phyloP scores from a whole-genome alignment of 1,139 yeast genomes.

The Kodamaea arcana region DNA sequence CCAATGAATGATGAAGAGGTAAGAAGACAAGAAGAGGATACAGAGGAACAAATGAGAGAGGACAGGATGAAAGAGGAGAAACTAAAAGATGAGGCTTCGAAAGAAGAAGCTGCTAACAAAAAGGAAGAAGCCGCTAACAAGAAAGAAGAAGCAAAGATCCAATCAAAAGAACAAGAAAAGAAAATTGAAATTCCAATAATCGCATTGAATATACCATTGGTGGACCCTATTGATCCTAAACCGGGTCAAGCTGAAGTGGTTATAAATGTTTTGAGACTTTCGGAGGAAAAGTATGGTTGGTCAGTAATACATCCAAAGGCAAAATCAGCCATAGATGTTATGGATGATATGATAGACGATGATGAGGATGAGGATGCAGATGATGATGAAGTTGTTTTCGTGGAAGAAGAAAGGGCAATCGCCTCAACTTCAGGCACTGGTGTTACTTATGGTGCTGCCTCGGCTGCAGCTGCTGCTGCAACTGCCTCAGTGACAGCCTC shows the following conservation, averaged over 20 bases:
- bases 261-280: slow-evolving; percentile 71
- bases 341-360: slow-evolving; percentile 59
- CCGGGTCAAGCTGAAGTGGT: slow-evolving; percentile 71
- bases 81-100: slow-evolving; percentile 13
- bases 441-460: not conserved
- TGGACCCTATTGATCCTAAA: slow-evolving; percentile 45
- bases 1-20: slow-evolving; percentile 11
- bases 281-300: slow-evolving; percentile 87
- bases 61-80: slow-evolving; percentile 7
- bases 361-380: slow-evolving; percentile 57
- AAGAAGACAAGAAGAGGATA: slow-evolving; percentile 1
- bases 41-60: slow-evolving; percentile 7
- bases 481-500: slow-evolving; percentile 1
- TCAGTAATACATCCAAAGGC: slow-evolving; percentile 68
- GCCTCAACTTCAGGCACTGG: not conserved
- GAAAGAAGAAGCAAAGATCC: slow-evolving; percentile 7
- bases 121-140: slow-evolving; percentile 8
- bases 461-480: slow-evolving; percentile 2
- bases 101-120: slow-evolving; percentile 6
- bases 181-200: slow-evolving; percentile 35
- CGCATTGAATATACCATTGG: slow-evolving; percentile 57
- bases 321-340: slow-evolving; percentile 53
- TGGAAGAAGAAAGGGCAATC: slow-evolving; percentile 34
- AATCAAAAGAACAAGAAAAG: slow-evolving; percentile 21
- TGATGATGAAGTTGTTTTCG: slow-evolving; percentile 35